Evolutionary conservation across 306 rosid species (phyloP), one percentile per base, ranked within the genome.

Genomic region (Quercus cerris): DNA sequence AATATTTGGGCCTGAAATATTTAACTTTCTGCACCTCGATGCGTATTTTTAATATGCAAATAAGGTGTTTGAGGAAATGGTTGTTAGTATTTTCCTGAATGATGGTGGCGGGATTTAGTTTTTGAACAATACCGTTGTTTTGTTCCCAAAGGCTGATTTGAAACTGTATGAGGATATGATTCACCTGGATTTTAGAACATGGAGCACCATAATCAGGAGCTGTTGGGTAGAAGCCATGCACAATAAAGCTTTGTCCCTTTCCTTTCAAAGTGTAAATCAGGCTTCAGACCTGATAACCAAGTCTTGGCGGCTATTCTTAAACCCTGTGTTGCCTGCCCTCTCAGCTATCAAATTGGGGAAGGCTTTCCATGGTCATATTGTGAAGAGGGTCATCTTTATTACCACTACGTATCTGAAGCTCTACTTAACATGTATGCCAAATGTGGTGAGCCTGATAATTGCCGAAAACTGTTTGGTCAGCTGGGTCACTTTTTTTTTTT

Each of bases 381-480:
- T 88, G 74, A 94, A 92, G 84, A 82, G 73, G 98, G 97, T 61
- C 87, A 86, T 82, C 79, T 77, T 61, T 78, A 88, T 72, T 94
- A 94, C 82, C 89, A 80, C 63, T 80, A 81, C 76, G 86, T 85
- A 18, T 87, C 87, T 28, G 92, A 92, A 87, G 95, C 90, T 11
- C 83, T 92, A 80, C 91, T 92, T 76, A 94, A 94, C 87, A 81
- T 92, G 94, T 94, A 91, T 75, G 95, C 97, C 52, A 92, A 92
- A 85, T 91, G 91, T 54, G 91, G 90, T 27, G 80, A 73, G 75
- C 85, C 87, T 75, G 88, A 82, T 82, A 92, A 91, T 46, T 89
- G 93, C 80, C 84, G 82, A 51, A 81, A 75, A 73, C 80, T 91
- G 70, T 92, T 92, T 83, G 85, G 79, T 81, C 93, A 88, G 61